Conservation (phyloP, 164 flowering plant species). For the Stephania japonica region DNA sequence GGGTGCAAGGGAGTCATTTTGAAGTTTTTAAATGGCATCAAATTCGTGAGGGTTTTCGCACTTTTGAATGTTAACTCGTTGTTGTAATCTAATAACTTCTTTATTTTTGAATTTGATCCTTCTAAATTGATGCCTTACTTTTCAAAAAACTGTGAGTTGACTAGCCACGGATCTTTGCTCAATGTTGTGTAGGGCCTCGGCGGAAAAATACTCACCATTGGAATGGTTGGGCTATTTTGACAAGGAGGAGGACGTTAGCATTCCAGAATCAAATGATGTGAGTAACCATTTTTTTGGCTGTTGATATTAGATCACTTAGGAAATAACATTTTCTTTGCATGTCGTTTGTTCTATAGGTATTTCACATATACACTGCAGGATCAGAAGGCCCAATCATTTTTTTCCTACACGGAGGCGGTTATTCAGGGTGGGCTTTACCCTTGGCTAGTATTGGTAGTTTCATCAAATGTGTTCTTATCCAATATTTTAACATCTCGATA, state of each 20-base stretch:
- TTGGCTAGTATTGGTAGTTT: not conserved
- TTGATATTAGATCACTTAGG: not conserved
- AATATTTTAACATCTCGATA: not conserved
- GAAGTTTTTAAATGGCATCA: too few species aligned
- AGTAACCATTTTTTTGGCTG: slow-evolving; percentile 16
- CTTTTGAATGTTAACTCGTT: too few species aligned
- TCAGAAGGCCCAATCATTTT: slow-evolving; percentile 85
- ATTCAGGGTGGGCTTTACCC: slow-evolving; percentile 59
- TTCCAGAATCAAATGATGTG: slow-evolving; percentile 54
- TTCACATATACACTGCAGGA: slow-evolving; percentile 83
- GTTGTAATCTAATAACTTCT: not conserved
- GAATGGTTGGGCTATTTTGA: slow-evolving; percentile 73
- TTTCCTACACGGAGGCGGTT: slow-evolving; percentile 97
- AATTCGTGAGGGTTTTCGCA: too few species aligned
- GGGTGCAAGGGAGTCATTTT: too few species aligned
- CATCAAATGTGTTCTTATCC: not conserved
- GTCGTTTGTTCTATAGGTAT: slow-evolving; percentile 50
- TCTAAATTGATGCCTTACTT: not conserved
- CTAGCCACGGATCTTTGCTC: not conserved
- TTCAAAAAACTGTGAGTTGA: not conserved
- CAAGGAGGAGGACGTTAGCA: slow-evolving; percentile 52
- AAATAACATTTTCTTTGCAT: slow-evolving; percentile 5
- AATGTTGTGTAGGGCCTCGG: slow-evolving; percentile 32
- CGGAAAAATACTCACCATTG: slow-evolving; percentile 51
- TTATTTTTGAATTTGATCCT: not conserved